Evolutionary conservation across 179 eudicot species (phyloP).

Genomic region (Sideroxylon spinosum): DNA sequence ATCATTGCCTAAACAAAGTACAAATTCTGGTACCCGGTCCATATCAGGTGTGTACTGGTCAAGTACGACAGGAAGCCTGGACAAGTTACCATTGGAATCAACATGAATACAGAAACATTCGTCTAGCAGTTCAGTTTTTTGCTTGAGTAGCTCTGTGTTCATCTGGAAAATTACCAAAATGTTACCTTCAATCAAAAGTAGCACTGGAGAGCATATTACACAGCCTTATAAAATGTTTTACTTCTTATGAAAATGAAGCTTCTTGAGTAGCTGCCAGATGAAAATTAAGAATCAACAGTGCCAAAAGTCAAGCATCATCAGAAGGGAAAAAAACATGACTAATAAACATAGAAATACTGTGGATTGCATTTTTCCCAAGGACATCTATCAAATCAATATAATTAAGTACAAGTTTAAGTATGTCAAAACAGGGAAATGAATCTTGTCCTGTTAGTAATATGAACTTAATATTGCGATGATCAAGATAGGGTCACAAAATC

Average conservation of each 20-base stretch:
- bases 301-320: not conserved
- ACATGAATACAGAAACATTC: constrained; percentile 80
- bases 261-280: no score
- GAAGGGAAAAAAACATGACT: not conserved
- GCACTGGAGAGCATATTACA: no score
- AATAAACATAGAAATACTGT: no score
- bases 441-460: not conserved
- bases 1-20: constrained; percentile 78
- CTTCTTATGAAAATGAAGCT: no score
- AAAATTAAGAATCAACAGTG: not conserved
- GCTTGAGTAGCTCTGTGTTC: constrained; percentile 71
- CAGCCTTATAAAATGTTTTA: no score
- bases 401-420: not conserved
- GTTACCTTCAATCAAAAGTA: not conserved
- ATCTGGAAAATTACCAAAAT: constrained; percentile 39
- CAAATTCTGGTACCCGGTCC: constrained; percentile 83
- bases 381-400: not conserved
- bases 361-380: no score
- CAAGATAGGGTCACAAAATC: not conserved
- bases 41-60: constrained; percentile 98
- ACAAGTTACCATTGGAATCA: constrained; percentile 68
- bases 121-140: constrained; percentile 73
- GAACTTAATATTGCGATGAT: not conserved
- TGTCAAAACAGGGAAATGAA: not conserved
- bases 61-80: constrained; percentile 86